Evolutionary conservation across 345 rosid genomes (phyloP), one percentile per base, ranked within the genome.

Genomic region (Laguncularia racemosa): DNA sequence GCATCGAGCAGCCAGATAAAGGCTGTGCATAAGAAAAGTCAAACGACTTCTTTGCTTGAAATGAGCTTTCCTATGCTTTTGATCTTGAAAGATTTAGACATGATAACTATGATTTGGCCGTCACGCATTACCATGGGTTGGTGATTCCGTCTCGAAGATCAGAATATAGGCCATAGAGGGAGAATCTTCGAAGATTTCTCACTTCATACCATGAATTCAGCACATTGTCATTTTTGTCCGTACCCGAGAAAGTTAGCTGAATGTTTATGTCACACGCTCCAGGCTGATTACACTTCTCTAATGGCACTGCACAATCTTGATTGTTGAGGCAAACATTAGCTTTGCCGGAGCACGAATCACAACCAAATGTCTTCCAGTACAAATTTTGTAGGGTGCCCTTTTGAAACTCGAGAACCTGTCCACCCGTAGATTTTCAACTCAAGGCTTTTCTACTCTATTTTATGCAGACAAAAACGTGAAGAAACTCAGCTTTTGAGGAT

Each of bases 161-260:
- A 0, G 89, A 67, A 46, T 73, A 89, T 14, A 92, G 78, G 40
- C 70, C 77, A 49, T 63, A 75, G 46, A 93, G 83, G 0, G 97
- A 93, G 71, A 73, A 64, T 52, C 68, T 84, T 62, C 86, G 64
- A 50, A 93, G 85, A 12, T 85, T 83, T 50, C 63, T 75, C 3
- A 93, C 84, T 72, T 93, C 97, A 14, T 89, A 93, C 99, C 97
- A 93, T 4, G 95, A 77, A 72, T 89, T 86, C 28, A 93, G 73
- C 3, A 80, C 74, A 59, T 79, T 82, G 0, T 84, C 69, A 74
- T 81, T 83, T 80, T 65, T 78, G 73, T 86, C 99, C 4, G 96
- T 93, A 16, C 99, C 97, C 0, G 97, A 83, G 73, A 86, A 93
- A 6, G 91, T 69, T 19, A 86, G 59, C 51, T 93, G 99, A 55